Conservation (phyloP, 1,139 yeast species). For the Magnusiomyces paraingens region DNA sequence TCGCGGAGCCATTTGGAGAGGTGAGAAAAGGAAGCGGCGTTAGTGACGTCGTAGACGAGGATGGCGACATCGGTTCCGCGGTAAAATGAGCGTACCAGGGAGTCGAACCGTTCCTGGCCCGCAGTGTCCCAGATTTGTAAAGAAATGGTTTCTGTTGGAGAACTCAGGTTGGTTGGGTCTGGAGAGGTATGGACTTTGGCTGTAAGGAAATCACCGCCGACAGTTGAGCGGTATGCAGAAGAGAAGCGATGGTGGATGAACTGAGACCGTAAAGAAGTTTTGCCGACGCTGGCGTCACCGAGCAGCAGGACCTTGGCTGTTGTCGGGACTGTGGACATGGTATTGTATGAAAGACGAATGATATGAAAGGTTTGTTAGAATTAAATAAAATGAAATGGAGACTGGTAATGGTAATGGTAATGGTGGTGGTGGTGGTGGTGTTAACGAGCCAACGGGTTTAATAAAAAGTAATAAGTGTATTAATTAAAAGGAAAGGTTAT, state of each 20-base stretch:
- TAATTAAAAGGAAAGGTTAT: no score
- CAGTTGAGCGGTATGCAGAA: slow-evolving; percentile 54
- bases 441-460: no score
- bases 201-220: slow-evolving; percentile 56
- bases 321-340: neutral
- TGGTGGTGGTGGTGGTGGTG: no score
- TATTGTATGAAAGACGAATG: neutral
- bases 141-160: slow-evolving; percentile 29
- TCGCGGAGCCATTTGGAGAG: slow-evolving; percentile 48
- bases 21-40: slow-evolving; percentile 45
- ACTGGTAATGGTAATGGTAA: no score
- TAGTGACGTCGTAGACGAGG: slow-evolving; percentile 51
- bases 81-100: slow-evolving; percentile 53
- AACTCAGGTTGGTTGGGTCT: neutral
- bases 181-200: slow-evolving; percentile 33
- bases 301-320: slow-evolving; percentile 48
- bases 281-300: slow-evolving; percentile 61
- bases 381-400: no score
- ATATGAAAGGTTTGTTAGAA: no score
- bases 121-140: slow-evolving; percentile 65
- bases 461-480: no score
- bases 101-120: slow-evolving; percentile 58
- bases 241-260: slow-evolving; percentile 53
- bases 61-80: slow-evolving; percentile 57
- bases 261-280: slow-evolving; percentile 54